These are phyloP conservation scores for Penicillium waksmanii DNA, from an alignment of 495 filamentous ascomycete genomes.

Conservation along the genomic window DNA sequence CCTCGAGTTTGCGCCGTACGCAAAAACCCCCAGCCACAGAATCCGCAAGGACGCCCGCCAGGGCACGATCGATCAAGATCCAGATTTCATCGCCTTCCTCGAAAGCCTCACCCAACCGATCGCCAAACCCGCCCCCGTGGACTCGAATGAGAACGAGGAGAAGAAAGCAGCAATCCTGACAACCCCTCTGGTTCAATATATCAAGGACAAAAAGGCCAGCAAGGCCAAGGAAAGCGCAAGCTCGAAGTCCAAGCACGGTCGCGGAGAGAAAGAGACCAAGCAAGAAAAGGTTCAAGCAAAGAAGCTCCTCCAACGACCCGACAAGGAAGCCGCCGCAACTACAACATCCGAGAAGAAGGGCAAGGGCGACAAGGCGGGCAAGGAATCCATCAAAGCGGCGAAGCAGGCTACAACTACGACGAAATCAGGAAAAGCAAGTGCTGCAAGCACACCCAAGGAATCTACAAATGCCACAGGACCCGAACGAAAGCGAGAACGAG, in stretches of 20 bases:
- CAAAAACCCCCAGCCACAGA: conserved; percentile 73
- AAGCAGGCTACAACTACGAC: conserved; percentile 61
- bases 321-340: conserved; percentile 47
- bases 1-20: conserved; percentile 81
- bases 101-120: conserved; percentile 83
- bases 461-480: conserved; percentile 32
- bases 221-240: conserved; percentile 72
- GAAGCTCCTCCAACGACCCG: conserved; percentile 42
- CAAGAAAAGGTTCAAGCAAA: conserved; percentile 59
- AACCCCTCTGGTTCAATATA: conserved; percentile 87
- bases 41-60: conserved; percentile 78
- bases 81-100: conserved; percentile 91
- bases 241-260: conserved; percentile 61
- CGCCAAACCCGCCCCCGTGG: conserved; percentile 53
- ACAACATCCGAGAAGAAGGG: conserved; percentile 50
- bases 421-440: conserved; percentile 32
- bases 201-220: conserved; percentile 87
- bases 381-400: conserved; percentile 79
- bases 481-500: conserved; percentile 65
- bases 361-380: conserved; percentile 64
- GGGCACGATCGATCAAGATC: conserved; percentile 94
- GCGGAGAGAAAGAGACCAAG: conserved; percentile 62
- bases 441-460: conserved; percentile 40
- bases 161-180: conserved; percentile 71
- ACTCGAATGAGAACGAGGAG: conserved; percentile 53